A percentile compares a stretch with the other conserved stretches of the same genome.
phyloP scores from a whole-genome alignment of 2,329 filamentous ascomycete genomes.

The Cytospora piceicola region DNA sequence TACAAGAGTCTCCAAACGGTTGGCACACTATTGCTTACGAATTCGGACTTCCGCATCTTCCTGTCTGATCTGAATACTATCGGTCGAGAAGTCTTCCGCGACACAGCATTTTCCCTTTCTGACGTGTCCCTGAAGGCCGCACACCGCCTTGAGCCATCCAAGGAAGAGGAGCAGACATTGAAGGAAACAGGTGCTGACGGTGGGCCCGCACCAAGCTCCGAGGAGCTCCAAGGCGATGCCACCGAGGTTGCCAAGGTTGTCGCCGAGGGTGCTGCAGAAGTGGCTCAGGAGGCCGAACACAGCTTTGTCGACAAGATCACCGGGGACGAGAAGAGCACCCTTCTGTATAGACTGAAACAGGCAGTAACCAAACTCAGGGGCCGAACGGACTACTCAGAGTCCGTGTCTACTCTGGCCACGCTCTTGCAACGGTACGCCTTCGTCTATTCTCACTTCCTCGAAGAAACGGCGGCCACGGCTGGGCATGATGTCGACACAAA shows the following conservation, averaged over 20 bases:
- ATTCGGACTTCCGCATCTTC: constrained; percentile 87
- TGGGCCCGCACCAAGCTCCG: constrained; percentile 54
- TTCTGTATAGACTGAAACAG: constrained; percentile 76
- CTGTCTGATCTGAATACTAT: constrained; percentile 79
- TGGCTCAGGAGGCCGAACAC: constrained; percentile 62
- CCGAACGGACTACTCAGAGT: constrained; percentile 81
- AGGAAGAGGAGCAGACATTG: constrained; percentile 60
- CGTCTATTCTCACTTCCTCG: constrained; percentile 74
- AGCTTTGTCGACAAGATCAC: constrained; percentile 76
- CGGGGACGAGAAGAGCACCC: constrained; percentile 71
- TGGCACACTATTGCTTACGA: constrained; percentile 81
- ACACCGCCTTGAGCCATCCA: constrained; percentile 71
- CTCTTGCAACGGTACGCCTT: constrained; percentile 79
- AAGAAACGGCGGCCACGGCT: constrained; percentile 67
- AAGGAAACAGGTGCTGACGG: constrained; percentile 55
- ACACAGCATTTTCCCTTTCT: constrained; percentile 80
- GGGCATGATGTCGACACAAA: constrained; percentile 76
- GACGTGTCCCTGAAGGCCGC: constrained; percentile 75
- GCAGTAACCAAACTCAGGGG: constrained; percentile 75
- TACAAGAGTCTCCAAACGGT: constrained; percentile 84
- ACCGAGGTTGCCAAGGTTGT: constrained; percentile 58
- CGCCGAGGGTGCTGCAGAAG: constrained; percentile 56
- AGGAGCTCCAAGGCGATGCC: constrained; percentile 66
- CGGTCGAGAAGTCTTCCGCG: constrained; percentile 81
- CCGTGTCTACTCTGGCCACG: constrained; percentile 76